Percentiles rank a stretch among this genome's conserved stretches.
These are phyloP conservation scores for Vitis labrusca DNA, from an alignment of 164 flowering plant genomes.

Conservation along the genomic window DNA sequence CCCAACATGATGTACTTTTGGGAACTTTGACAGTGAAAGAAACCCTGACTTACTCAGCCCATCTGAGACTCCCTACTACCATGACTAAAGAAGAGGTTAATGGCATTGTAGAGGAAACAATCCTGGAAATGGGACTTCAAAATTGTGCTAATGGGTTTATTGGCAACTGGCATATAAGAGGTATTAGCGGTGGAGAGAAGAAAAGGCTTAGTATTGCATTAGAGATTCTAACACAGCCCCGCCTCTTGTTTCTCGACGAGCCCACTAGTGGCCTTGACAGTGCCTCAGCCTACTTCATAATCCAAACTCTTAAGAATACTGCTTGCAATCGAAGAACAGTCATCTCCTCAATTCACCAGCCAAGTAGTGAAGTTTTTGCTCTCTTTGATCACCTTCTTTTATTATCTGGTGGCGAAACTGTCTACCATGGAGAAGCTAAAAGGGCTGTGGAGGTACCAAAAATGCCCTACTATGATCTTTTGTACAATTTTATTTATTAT, in stretches of 20 bases:
- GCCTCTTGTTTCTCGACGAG: conserved; percentile 24
- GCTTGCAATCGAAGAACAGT: conserved; percentile 26
- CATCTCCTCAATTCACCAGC: conserved; percentile 2
- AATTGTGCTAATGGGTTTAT: conserved; percentile 20
- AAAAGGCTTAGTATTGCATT: conserved; percentile 26
- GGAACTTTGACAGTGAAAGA: conserved; percentile 27
- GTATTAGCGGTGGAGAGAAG: conserved; percentile 20
- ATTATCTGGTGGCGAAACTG: conserved; percentile 25
- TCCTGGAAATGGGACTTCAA: conserved; percentile 24
- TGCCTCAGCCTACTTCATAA: conserved; percentile 17
- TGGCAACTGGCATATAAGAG: conserved; percentile 21
- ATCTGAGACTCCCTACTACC: conserved; percentile 17
- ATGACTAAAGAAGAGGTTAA: conserved; percentile 15
- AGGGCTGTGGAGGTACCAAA: conserved; percentile 24
- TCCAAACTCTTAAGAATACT: conserved; percentile 16
- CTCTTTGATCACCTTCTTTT: conserved; percentile 30
- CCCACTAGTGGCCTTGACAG: conserved; percentile 11
- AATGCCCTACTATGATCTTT: too few relatives aligned
- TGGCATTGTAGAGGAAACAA: conserved; percentile 16
- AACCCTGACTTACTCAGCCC: conserved; percentile 23
- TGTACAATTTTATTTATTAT: too few relatives aligned
- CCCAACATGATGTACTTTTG: conserved; percentile 29
- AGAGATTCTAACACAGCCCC: conserved; percentile 20
- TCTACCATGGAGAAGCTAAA: conserved; percentile 30
- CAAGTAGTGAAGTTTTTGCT: too few relatives aligned